Evolutionary conservation across 2,329 filamentous ascomycete species (phyloP).

Genomic region (Pseudocercospora cruenta): DNA sequence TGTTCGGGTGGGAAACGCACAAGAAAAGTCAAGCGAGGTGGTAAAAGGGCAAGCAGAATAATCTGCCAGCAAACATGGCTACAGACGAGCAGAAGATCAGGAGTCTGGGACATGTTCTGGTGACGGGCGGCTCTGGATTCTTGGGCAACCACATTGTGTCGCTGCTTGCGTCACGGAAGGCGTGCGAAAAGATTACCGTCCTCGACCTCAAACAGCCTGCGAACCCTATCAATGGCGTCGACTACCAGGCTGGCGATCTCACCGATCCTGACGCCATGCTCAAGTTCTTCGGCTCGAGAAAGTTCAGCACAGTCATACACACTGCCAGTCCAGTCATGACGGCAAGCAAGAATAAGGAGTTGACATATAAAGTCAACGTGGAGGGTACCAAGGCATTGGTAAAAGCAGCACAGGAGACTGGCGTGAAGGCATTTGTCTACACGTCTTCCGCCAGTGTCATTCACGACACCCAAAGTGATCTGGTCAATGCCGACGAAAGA

Average conservation of each 20-base stretch:
- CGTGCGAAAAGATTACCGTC: conserved; percentile 50
- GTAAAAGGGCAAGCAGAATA: neutral
- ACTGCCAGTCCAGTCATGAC: conserved; percentile 52
- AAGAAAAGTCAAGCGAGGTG: neutral
- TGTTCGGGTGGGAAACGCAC: neutral
- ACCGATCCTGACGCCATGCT: conserved; percentile 49
- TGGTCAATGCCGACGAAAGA: conserved; percentile 55
- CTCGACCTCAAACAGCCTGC: conserved; percentile 51
- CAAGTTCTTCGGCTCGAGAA: conserved; percentile 47
- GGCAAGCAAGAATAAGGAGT: conserved; percentile 40
- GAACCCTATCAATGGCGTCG: conserved; percentile 47
- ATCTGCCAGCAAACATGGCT: neutral
- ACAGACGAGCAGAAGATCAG: conserved; percentile 24
- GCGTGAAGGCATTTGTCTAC: conserved; percentile 58
- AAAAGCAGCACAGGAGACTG: conserved; percentile 50
- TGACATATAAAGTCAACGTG: conserved; percentile 57
- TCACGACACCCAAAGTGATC: conserved; percentile 48
- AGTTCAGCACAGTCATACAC: conserved; percentile 54
- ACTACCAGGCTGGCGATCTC: conserved; percentile 56
- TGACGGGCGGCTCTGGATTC: conserved; percentile 57
- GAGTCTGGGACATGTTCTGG: conserved; percentile 51
- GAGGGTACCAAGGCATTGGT: conserved; percentile 55
- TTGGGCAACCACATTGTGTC: conserved; percentile 56
- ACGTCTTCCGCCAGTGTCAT: conserved; percentile 57
- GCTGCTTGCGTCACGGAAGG: conserved; percentile 47